Evolutionary conservation across 2,329 filamentous ascomycete species (phyloP), one percentile per base, ranked within the genome.

Genomic region (Celoporthe dispersa): DNA sequence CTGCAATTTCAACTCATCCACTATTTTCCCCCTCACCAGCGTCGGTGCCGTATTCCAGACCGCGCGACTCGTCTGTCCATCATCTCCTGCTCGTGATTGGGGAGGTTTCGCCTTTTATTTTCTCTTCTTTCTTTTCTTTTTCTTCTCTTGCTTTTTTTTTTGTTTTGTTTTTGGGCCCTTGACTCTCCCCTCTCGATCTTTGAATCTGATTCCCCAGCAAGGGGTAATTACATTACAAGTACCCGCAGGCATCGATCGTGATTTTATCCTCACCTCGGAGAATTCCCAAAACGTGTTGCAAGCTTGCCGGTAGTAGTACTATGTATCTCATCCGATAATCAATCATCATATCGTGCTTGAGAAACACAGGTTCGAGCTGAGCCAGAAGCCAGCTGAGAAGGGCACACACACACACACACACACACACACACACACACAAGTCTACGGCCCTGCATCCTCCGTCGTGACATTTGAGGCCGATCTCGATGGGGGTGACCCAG

Each of bases 1-100:
- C 44, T 71, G 69, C 48, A 71, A 71, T 71, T 68, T 69, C 66
- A 61, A 65, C 48, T 66, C 63, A 61, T 68, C 35, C 68, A 61
- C 66, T 61, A 37, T 61, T 60, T 57, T 35, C 37, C 65, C 37
- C 65, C 64, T 67, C 61, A 59, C 69, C 69, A 61, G 53, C 48
- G 69, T 55, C 22, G 33, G 62, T 60, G 53, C 53, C 53, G 53
- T 31, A 8, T 57, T 57, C 25, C 53, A 57, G 53, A 31, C 53
- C 51, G 51, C 9, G 51, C n/a, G n/a, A 25, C 51, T 16, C 51
- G n/a, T 55, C 51, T 28, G n/a, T 25, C 51, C 9, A 28, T 53
- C n/a, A 6, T 12, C 25, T 14, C 11, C 12, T 28, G n/a, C n/a
- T 28, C 51, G n/a, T 53, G 51, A 53, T 53, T 53, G 22, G 22